Conservation (phyloP, 345 rosid species). For the Lenwebbia sp. region DNA sequence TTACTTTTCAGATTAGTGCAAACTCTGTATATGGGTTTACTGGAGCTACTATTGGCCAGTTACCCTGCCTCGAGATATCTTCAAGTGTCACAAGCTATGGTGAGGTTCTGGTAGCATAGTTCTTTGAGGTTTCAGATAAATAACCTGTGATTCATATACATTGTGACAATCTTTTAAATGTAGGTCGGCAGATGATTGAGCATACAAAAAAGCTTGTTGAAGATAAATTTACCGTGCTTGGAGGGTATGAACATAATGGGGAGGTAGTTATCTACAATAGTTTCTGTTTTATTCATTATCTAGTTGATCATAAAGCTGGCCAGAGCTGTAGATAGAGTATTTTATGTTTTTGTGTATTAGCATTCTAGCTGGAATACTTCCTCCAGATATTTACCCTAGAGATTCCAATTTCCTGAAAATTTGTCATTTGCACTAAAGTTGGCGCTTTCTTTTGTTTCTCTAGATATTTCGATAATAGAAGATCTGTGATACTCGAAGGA, state of each 20-base stretch:
- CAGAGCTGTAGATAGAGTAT: background rate
- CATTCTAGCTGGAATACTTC: background rate
- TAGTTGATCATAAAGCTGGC: background rate
- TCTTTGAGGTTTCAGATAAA: background rate
- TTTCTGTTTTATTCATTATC: background rate
- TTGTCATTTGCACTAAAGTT: background rate
- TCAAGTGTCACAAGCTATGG: constrained; percentile 99
- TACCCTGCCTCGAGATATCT: constrained; percentile 93
- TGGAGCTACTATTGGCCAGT: constrained; percentile 88
- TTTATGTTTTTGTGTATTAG: background rate
- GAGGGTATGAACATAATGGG: constrained; percentile 78
- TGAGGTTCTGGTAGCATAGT: constrained; percentile 11
- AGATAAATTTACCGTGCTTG: constrained; percentile 66
- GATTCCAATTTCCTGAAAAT: background rate
- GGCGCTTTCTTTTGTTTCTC: background rate
- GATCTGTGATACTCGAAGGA: background rate
- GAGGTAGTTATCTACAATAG: constrained; percentile 40
- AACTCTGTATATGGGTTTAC: constrained; percentile 98
- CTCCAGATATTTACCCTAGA: background rate
- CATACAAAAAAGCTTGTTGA: constrained; percentile 86
- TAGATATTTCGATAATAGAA: background rate
- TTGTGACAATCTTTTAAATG: constrained; percentile 16
- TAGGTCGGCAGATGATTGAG: constrained; percentile 99
- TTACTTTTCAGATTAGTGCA: constrained; percentile 63
- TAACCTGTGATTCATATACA: background rate